Base-by-base conservation (phyloP, 768 basidiomycete genomes). In the Steccherinum ochraceum region DNA sequence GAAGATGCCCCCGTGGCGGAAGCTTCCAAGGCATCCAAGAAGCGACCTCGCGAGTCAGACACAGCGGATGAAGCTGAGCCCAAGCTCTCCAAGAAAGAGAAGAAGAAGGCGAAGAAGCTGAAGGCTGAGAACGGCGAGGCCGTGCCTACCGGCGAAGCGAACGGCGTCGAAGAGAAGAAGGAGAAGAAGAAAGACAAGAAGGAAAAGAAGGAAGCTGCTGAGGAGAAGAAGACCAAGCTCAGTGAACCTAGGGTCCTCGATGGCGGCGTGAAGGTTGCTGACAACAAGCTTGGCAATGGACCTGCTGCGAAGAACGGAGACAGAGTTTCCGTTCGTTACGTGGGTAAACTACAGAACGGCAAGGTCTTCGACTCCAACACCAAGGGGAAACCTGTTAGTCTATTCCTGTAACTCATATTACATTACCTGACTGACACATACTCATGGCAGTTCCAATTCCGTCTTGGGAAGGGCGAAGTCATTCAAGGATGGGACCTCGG, bases 401-500 rank as follows among this genome's bases (percentile, higher is more conserved):
- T n/a, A n/a, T n/a, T n/a, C n/a, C n/a, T n/a, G n/a, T n/a, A n/a
- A n/a, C n/a, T n/a, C n/a, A n/a, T n/a, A n/a, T n/a, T n/a, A n/a
- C n/a, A n/a, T n/a, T n/a, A n/a, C n/a, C n/a, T n/a, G n/a, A n/a
- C n/a, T n/a, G n/a, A n/a, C n/a, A n/a, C n/a, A n/a, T n/a, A n/a
- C n/a, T n/a, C n/a, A n/a, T n/a, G 18, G 13, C 35, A 53, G 55
- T 56, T 56, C 52, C 48, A 49, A 19, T 56, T 52, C 48, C 41
- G 41, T 26, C 76, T 98, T 20, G 95, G 94, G 30, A 72, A 78
- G 52, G 91, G 90, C 21, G 86, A 95, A 64, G 95, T 98, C 48
- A 96, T 98, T 69, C 91, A 92, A 74, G 89, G 88, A 43, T 96
- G 94, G 93, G 95, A 97, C 59, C 73, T 89, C 61, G 95, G 94